Percentiles rank a stretch among this genome's conserved stretches.
Conservation (phyloP, 148 eudicot genomes). For the Diospyros kaki region DNA sequence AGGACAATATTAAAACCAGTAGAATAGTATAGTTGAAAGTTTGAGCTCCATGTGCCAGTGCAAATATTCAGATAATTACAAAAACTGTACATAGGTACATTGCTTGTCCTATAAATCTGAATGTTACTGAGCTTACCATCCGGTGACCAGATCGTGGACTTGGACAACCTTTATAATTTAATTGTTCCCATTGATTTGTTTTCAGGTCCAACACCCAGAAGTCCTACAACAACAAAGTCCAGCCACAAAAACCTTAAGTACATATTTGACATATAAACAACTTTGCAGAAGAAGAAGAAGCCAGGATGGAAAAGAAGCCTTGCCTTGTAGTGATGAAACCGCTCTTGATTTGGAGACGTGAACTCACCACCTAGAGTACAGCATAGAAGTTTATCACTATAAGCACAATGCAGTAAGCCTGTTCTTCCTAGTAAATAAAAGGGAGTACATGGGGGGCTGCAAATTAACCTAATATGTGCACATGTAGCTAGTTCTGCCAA, state of each 20-base stretch:
- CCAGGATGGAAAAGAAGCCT: not conserved
- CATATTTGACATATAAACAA: not conserved
- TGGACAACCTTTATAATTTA: conserved; percentile 95
- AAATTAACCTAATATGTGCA: not conserved
- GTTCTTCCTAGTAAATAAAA: no score
- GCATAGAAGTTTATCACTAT: not conserved
- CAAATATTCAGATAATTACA: not conserved
- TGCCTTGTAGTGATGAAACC: conserved; percentile 98
- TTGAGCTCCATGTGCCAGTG: not conserved
- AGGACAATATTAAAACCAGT: not conserved
- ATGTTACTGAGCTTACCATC: conserved; percentile 50
- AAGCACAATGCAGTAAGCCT: not conserved
- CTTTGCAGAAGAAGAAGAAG: conserved; percentile 1
- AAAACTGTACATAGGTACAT: not conserved
- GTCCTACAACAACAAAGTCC: conserved; percentile 43
- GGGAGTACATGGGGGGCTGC: not conserved
- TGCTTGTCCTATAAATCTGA: not conserved
- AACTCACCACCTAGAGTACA: conserved; percentile 81
- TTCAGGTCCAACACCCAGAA: conserved; percentile 94
- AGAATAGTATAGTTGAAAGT: not conserved
- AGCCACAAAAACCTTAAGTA: not conserved
- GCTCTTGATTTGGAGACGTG: conserved; percentile 98
- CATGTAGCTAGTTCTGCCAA: not conserved
- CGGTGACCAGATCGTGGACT: conserved; percentile 98
- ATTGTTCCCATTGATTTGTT: conserved; percentile 98